Conservation (phyloP, 148 eudicot species). For the Tetragonia tetragonoides region DNA sequence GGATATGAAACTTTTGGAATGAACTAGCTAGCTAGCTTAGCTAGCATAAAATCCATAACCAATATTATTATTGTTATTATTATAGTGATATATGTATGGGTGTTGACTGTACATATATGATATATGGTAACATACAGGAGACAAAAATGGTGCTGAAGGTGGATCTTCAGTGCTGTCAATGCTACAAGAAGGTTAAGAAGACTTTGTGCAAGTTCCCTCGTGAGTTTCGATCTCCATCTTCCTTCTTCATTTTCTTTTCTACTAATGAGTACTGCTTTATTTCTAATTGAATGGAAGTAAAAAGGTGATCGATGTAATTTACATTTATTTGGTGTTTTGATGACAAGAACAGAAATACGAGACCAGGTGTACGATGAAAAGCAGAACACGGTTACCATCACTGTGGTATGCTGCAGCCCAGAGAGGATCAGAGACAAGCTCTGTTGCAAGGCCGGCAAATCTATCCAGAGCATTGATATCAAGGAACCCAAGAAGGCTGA, state of each 20-base stretch:
- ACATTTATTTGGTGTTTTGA: conserved; percentile 16
- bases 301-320: too few species aligned
- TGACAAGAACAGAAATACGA: conserved; percentile 61
- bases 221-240: conserved; percentile 30
- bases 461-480: conserved; percentile 67
- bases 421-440: conserved; percentile 79
- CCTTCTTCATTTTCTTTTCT: too few species aligned
- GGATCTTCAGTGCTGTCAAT: conserved; percentile 67
- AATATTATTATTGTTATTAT: too few species aligned
- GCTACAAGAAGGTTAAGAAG: conserved; percentile 77
- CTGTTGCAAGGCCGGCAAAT: conserved; percentile 54
- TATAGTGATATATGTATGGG: too few species aligned
- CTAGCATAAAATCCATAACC: too few species aligned
- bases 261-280: too few species aligned
- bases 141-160: conserved; percentile 70
- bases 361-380: conserved; percentile 68
- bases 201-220: conserved; percentile 70
- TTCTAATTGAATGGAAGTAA: too few species aligned
- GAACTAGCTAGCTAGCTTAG: too few species aligned
- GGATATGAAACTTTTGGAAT: background rate
- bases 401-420: conserved; percentile 76
- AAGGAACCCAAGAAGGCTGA: conserved; percentile 29
- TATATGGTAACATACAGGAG: conserved; percentile 30
- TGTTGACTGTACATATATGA: too few species aligned
- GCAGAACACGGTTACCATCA: conserved; percentile 64